Evolutionary conservation across 2,329 filamentous ascomycete genomes (phyloP).

Genomic region (Trichoderma asperellum): DNA sequence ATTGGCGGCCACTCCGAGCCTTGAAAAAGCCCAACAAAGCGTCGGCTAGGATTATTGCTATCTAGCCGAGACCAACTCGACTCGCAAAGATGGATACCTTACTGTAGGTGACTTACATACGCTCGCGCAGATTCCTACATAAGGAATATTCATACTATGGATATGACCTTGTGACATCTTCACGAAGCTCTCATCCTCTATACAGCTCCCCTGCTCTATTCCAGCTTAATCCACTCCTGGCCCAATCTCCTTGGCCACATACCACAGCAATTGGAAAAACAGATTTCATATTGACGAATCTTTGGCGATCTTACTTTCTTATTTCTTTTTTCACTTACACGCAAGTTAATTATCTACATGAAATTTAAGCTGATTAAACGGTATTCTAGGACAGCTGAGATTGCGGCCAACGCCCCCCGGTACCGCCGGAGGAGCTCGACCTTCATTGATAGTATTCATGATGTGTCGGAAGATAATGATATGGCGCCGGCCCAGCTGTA

Average conservation of each 20-base stretch:
- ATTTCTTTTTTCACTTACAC: background rate
- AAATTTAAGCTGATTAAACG: slow-evolving; percentile 30
- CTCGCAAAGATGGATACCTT: slow-evolving; percentile 38
- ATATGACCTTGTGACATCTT: background rate
- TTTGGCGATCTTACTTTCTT: too few species aligned
- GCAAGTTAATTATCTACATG: background rate
- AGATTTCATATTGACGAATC: background rate
- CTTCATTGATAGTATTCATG: slow-evolving; percentile 96
- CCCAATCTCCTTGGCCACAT: background rate
- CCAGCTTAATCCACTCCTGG: background rate
- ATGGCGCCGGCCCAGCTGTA: slow-evolving; percentile 96
- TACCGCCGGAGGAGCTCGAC: slow-evolving; percentile 93
- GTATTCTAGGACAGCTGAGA: slow-evolving; percentile 75
- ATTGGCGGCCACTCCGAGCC: background rate
- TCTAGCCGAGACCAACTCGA: background rate
- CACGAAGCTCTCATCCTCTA: background rate
- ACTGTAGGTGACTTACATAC: slow-evolving; percentile 36
- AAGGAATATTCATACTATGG: background rate
- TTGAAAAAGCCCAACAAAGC: background rate
- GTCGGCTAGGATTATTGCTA: background rate
- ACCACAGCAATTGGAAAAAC: background rate
- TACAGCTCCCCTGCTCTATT: background rate
- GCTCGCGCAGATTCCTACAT: background rate
- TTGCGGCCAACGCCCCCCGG: slow-evolving; percentile 85
- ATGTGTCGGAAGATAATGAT: slow-evolving; percentile 77